phyloP scores from a whole-genome alignment of 163 green algal genomes.

The Chlorella variabilis region DNA sequence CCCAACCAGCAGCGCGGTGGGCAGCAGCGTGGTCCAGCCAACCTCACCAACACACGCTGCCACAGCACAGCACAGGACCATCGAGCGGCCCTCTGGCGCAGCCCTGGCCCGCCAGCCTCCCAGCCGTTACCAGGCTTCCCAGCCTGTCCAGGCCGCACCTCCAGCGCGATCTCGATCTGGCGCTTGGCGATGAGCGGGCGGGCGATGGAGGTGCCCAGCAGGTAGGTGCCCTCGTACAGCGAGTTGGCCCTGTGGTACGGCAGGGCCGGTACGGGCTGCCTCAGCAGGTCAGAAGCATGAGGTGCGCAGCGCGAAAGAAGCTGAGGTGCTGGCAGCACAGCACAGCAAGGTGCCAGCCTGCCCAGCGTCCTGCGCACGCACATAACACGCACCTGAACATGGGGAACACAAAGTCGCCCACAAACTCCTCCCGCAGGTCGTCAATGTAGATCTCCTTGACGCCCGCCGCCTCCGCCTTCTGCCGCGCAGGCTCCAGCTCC shows the following conservation, averaged over 20 bases:
- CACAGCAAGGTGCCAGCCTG: no score
- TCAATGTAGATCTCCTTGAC: conserved; percentile 99
- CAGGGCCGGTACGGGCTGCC: no score
- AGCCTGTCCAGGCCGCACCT: conserved; percentile 52
- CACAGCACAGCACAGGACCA: not conserved
- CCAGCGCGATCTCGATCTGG: conserved; percentile 98
- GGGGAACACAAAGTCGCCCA: conserved; percentile 97
- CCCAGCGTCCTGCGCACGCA: not conserved
- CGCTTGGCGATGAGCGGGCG: conserved; percentile 98
- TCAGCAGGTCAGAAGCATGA: no score
- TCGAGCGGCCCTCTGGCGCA: not conserved
- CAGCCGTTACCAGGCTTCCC: not conserved
- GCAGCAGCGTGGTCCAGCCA: no score
- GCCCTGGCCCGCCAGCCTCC: no score
- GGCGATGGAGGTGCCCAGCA: conserved; percentile 98
- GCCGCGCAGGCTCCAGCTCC: conserved; percentile 93
- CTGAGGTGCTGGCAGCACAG: no score
- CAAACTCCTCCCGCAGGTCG: conserved; percentile 98
- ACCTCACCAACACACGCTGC: no score
- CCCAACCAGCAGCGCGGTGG: no score
- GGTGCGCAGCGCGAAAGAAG: no score
- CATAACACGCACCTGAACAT: conserved; percentile 90
- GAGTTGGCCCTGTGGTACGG: conserved; percentile 83
- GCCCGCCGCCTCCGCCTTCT: conserved; percentile 94
- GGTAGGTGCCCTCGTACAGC: conserved; percentile 97